Conservation (phyloP, 1,139 yeast species). For the Sugiyamaella neomexicana region DNA sequence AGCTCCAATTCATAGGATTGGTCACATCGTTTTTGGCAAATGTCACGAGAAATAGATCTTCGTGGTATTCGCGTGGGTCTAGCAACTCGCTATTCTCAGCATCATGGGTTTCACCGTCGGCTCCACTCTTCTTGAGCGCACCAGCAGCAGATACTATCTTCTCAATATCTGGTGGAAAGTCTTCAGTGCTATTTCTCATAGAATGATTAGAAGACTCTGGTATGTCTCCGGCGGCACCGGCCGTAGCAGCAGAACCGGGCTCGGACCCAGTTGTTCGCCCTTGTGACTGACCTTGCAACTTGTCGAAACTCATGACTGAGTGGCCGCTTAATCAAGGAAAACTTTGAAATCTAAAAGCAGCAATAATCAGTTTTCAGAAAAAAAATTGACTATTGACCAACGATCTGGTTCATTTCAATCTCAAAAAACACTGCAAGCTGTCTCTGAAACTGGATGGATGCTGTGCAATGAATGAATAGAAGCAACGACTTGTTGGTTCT, state of each 20-base stretch:
- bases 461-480: no score
- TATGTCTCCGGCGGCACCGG: background rate
- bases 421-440: no score
- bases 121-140: background rate
- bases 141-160: slow-evolving; percentile 1
- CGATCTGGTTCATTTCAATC: no score
- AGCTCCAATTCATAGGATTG: slow-evolving; percentile 44
- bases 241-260: background rate
- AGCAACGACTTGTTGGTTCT: no score
- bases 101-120: background rate
- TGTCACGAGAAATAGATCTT: slow-evolving; percentile 18
- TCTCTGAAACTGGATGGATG: no score
- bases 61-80: slow-evolving; percentile 12
- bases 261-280: background rate
- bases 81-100: slow-evolving; percentile 5
- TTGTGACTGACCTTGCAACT: background rate
- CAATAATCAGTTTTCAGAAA: no score
- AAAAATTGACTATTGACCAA: no score
- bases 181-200: slow-evolving; percentile 3
- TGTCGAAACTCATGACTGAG: background rate
- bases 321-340: no score
- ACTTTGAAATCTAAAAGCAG: no score
- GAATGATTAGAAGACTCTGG: slow-evolving; percentile 6
- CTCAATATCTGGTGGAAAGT: slow-evolving; percentile 10
- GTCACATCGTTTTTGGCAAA: slow-evolving; percentile 29